Base-by-base conservation (phyloP, 129 eudicot genomes). In the Flaveria robusta region DNA sequence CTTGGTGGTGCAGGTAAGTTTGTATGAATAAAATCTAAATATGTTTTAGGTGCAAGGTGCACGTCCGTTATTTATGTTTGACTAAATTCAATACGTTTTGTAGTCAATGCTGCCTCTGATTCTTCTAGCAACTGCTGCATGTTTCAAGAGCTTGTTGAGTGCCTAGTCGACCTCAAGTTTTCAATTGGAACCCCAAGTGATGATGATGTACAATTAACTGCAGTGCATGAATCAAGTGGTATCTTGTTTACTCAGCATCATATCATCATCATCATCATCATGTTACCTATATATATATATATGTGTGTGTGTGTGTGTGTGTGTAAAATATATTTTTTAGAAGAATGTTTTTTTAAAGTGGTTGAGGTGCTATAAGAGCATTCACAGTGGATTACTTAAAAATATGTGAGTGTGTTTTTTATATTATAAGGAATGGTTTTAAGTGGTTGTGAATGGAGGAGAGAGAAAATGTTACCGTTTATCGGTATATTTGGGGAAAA, bases 151-250 rank as follows among this genome's bases (percentile, higher is more conserved):
- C 91, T 93, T 67, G 84, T 87, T 74, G 97, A 93, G 81, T 72
- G 81, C 78, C 68, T 91, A 65, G 71, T 87, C 42, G 90, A 89
- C 84, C 79, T 93, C 81, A 87, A 91, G 74, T 78, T 90, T 31
- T 82, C 91, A 43, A 16, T 85, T 79, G 74, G 62, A 26, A 49
- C 78, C 67, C 84, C 84, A 79, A 82, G 70, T 45, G 90, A 84
- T 31, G 86, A 83, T 59, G 81, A 37, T 60, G 19, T 47, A 49
- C 80, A 84, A 52, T 74, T 93, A 52, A 84, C 87, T 41, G 96
- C 85, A 71, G 76, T 85, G 69, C 98, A 93, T 74, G 91, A 84
- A 71, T 88, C 91, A 43, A 93, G 96, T 62, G 98, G 98, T 93
- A 91, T 20, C 58, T 39, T 27, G 19, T 37, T 79, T 7, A 68